phyloP scores from a whole-genome alignment of 495 filamentous ascomycete species.

The Hypoxylon fuscum region DNA sequence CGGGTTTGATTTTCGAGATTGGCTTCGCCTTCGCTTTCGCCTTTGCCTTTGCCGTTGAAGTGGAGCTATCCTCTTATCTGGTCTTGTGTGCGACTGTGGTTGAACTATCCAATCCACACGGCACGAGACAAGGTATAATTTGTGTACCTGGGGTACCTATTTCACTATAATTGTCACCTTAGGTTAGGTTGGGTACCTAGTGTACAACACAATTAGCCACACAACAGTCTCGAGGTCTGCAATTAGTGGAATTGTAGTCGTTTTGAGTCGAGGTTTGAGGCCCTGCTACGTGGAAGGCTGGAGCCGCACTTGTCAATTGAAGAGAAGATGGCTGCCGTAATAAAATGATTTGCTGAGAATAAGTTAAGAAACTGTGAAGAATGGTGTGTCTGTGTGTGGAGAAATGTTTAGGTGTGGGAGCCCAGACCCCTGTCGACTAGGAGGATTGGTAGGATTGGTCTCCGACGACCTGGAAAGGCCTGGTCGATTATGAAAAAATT shows the following conservation, averaged over 20 bases:
- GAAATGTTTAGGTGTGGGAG: conserved; percentile 40
- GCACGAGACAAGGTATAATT: not conserved
- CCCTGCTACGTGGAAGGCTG: conserved; percentile 13
- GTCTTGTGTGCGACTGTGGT: conserved; percentile 12
- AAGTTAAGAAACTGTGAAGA: conserved; percentile 22
- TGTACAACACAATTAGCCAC: too few relatives aligned
- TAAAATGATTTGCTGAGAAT: conserved; percentile 34
- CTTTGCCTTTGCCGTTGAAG: conserved; percentile 18
- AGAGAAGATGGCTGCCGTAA: conserved; percentile 8
- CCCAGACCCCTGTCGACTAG: conserved; percentile 8
- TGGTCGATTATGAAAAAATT: conserved; percentile 22
- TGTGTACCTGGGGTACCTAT: too few relatives aligned
- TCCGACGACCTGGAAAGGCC: conserved; percentile 40
- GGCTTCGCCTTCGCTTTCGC: conserved; percentile 4
- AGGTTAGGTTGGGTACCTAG: too few relatives aligned
- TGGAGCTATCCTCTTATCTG: conserved; percentile 29
- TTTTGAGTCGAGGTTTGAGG: conserved; percentile 5
- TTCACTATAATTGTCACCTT: too few relatives aligned
- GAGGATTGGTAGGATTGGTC: conserved; percentile 38
- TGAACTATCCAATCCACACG: conserved; percentile 10
- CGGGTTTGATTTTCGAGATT: not conserved
- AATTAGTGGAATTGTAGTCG: conserved; percentile 15
- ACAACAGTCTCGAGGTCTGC: too few relatives aligned
- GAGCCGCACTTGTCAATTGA: conserved; percentile 29
- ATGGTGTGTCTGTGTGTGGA: conserved; percentile 43